These are phyloP conservation scores for Phialocephala subalpina DNA, from an alignment of 2,329 filamentous ascomycete genomes.

Conservation along the genomic window DNA sequence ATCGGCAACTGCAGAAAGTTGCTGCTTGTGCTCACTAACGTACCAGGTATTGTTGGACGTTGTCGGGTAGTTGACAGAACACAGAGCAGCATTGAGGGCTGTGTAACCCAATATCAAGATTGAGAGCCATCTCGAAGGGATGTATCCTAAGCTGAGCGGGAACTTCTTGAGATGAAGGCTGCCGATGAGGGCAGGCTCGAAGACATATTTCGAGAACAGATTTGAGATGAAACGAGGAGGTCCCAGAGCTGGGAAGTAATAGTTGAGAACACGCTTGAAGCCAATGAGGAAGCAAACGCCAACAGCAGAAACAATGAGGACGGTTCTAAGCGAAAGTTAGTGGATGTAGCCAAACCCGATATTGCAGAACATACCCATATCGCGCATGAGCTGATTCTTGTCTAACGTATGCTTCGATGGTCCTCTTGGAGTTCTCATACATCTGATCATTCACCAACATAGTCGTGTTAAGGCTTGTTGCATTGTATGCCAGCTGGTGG, in stretches of 20 bases:
- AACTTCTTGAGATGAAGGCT: slow-evolving; percentile 45
- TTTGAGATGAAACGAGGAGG: slow-evolving; percentile 2
- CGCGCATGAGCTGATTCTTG: slow-evolving; percentile 7
- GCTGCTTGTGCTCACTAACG: not conserved
- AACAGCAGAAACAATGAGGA: not conserved
- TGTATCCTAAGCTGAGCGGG: slow-evolving; percentile 46
- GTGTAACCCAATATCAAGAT: slow-evolving; percentile 55
- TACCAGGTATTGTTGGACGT: slow-evolving; percentile 14
- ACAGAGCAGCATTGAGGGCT: slow-evolving; percentile 43
- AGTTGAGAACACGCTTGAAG: not conserved
- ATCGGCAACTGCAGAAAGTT: slow-evolving; percentile 12
- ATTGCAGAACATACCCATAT: slow-evolving; percentile 4
- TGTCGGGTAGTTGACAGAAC: slow-evolving; percentile 13
- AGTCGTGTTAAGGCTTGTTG: not conserved
- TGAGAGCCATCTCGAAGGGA: slow-evolving; percentile 40
- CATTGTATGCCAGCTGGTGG: slow-evolving; percentile 8
- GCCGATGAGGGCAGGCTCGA: slow-evolving; percentile 45
- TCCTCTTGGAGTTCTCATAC: not conserved
- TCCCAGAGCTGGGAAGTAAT: not conserved
- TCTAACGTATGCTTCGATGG: slow-evolving; percentile 5
- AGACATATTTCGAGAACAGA: slow-evolving; percentile 10
- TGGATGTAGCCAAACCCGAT: not conserved
- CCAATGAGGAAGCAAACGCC: slow-evolving; percentile 8
- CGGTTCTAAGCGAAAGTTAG: not conserved
- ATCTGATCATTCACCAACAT: slow-evolving; percentile 25